Conservation (phyloP, 164 flowering plant genomes). For the Amborella trichopoda region DNA sequence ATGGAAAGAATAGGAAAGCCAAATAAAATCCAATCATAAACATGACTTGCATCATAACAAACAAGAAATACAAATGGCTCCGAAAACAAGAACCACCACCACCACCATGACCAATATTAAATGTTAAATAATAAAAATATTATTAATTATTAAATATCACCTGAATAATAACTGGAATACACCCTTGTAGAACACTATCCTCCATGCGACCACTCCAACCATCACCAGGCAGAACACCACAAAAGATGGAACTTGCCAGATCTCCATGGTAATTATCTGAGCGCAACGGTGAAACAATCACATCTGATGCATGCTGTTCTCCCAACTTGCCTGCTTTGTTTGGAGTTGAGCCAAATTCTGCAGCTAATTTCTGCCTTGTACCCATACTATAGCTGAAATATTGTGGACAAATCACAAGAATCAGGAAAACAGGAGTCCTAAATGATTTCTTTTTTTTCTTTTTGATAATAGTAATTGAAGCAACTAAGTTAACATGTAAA, state of each 20-base stretch:
- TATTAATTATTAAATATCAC: no score
- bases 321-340: conserved; percentile 88
- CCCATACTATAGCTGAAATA: conserved; percentile 93
- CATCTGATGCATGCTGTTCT: conserved; percentile 69
- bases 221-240: conserved; percentile 98
- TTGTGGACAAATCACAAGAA: background rate
- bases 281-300: conserved; percentile 66
- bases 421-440: no score
- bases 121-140: no score
- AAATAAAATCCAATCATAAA: no score
- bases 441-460: no score
- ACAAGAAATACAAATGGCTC: no score
- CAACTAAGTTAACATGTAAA: no score
- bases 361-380: conserved; percentile 80
- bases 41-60: no score
- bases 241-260: conserved; percentile 68
- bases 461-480: no score
- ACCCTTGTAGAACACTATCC: conserved; percentile 89
- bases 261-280: conserved; percentile 47
- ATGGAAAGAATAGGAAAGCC: no score
- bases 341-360: conserved; percentile 85
- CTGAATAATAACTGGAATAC: conserved; percentile 98
- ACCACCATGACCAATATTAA: no score
- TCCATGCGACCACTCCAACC: conserved; percentile 99
- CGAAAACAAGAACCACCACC: no score